These are phyloP conservation scores for Ophiosphaerella herpotricha DNA, from an alignment of 2,329 filamentous ascomycete genomes.

Conservation along the genomic window DNA sequence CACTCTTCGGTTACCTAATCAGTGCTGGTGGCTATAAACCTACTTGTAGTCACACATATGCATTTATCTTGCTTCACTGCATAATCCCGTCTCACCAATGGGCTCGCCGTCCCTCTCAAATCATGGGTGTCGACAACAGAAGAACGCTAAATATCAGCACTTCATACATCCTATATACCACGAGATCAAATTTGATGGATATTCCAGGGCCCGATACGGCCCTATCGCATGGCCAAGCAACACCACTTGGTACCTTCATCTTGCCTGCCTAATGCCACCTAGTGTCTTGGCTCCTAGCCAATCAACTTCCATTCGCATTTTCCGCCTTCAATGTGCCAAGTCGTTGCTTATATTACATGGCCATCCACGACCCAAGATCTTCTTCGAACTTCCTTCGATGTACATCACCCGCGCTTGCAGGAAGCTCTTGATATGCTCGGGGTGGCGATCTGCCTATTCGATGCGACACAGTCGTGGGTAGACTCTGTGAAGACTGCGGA, in stretches of 20 bases:
- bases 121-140: constrained; percentile 7
- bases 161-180: constrained; percentile 15
- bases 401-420: constrained; percentile 28
- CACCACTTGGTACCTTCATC: constrained; percentile 11
- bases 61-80: too few relatives aligned
- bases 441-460: constrained; percentile 30
- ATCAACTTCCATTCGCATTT: constrained; percentile 12
- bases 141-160: constrained; percentile 12
- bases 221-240: constrained; percentile 20
- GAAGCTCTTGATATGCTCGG: constrained; percentile 8
- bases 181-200: constrained; percentile 11
- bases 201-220: constrained; percentile 13
- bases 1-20: too few relatives aligned
- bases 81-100: too few relatives aligned
- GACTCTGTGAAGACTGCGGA: constrained; percentile 7
- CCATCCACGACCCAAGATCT: constrained; percentile 23
- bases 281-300: constrained; percentile 19
- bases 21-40: too few relatives aligned
- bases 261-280: constrained; percentile 17
- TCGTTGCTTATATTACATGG: constrained; percentile 29
- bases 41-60: too few relatives aligned
- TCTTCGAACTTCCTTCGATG: constrained; percentile 16
- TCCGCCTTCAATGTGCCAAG: constrained; percentile 25
- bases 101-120: constrained; percentile 25
- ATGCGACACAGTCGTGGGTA: constrained; percentile 17